Base-by-base conservation (phyloP, 306 rosid species). In the Medicago truncatula region DNA sequence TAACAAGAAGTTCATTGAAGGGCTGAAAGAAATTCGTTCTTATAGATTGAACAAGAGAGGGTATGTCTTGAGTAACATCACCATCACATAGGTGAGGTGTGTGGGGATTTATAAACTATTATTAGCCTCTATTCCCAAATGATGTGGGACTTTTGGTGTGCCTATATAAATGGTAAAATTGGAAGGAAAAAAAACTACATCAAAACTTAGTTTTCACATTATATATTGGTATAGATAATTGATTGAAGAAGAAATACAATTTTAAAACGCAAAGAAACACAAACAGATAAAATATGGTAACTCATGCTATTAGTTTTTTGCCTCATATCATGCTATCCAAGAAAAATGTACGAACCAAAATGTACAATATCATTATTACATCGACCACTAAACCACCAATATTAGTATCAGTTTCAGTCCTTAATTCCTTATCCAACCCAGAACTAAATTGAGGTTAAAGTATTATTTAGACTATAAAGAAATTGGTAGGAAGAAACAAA, bases 1-100 rank as follows among this genome's bases (percentile, higher is more conserved):
- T 62, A 10, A 11, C 31, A 16, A 83, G 50, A 40, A 83, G 70
- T 25, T 70, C 16, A 1, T 12, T 13, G 44, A 78, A 78, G 1
- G 64, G 70, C 1, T 1, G 40, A 2, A 78, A 49, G 4, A 52
- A 52, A 4, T 52, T 52, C 21, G n/a, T 52, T 52, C 58, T 52
- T 2, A 52, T 7, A 7, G 58, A 52, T 52, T 52, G 23, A 16
- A 0, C 1, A 50, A 52, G 58, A 52, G 58, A 16, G 1, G 11
- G 11, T 16, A 52, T 0, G 1, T n/a, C 57, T n/a, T 52, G 57
- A n/a, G 1, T 52, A n/a, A 52, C 57, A 52, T 52, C 11, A 7
- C 58, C 58, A 7, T 52, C 23, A 16, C 23, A 1, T 21, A 2
- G 1, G 1, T 21, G 23, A 21, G 23, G 23, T 1, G 23, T 21